A percentile compares a stretch with the other conserved stretches of the same genome.
These are phyloP conservation scores for Hibiscus trionum DNA, from an alignment of 345 rosid species.

Conservation along the genomic window DNA sequence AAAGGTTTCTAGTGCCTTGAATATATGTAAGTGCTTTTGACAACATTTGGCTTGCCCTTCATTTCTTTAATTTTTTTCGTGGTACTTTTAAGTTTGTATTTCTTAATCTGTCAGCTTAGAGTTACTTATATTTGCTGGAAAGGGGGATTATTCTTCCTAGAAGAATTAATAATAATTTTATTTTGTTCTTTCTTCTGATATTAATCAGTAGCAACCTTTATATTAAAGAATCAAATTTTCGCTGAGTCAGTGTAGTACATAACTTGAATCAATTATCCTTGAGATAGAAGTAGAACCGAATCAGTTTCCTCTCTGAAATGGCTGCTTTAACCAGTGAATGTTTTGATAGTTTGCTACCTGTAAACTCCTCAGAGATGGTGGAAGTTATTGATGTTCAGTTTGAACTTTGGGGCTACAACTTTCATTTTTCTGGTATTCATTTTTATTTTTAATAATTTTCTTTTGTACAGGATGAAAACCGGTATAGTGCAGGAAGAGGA, in stretches of 20 bases:
- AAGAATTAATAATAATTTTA: not conserved
- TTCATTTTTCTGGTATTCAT: not conserved
- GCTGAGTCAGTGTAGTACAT: not conserved
- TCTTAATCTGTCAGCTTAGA: too few relatives aligned
- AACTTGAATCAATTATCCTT: not conserved
- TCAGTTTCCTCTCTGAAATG: not conserved
- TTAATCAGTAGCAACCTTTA: too few relatives aligned
- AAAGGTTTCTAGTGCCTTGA: not conserved
- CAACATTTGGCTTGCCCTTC: not conserved
- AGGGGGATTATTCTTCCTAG: not conserved
- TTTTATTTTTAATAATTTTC: not conserved
- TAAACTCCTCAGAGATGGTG: not conserved
- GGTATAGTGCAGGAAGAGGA: conserved; percentile 87
- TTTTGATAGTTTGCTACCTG: not conserved
- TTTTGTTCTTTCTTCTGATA: not conserved
- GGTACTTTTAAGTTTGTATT: too few relatives aligned
- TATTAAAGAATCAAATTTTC: not conserved
- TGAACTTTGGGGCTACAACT: not conserved
- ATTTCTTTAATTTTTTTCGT: too few relatives aligned
- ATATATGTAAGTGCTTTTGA: not conserved
- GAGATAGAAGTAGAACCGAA: not conserved
- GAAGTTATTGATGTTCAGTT: not conserved
- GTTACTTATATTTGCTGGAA: not conserved
- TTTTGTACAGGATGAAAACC: conserved; percentile 62
- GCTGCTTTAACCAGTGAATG: not conserved